phyloP scores from a whole-genome alignment of 2,329 filamentous ascomycete genomes.

The Pseudogymnoascus sp. region DNA sequence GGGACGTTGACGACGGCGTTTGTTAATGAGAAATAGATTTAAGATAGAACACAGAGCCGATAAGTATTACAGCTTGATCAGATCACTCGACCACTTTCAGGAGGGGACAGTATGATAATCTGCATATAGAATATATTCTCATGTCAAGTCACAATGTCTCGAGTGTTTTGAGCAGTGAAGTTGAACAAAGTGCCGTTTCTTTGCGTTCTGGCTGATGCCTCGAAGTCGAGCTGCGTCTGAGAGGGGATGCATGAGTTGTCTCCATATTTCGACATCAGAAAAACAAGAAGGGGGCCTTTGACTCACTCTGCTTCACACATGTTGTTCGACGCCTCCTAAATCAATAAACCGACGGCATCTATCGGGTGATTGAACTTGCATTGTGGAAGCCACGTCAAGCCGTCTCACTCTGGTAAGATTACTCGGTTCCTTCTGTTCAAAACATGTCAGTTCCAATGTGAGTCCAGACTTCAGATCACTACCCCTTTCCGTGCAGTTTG shows the following conservation, averaged over 20 bases:
- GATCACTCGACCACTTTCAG: not conserved
- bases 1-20: constrained; percentile 42
- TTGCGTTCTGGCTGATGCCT: not conserved
- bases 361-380: not conserved
- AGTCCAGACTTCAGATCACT: not conserved
- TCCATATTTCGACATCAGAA: not conserved
- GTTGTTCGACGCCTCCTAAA: not conserved
- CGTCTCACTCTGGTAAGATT: not conserved
- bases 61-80: constrained; percentile 13
- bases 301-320: not conserved
- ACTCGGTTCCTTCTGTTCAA: not conserved
- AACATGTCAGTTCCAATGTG: not conserved
- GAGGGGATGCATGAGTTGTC: not conserved
- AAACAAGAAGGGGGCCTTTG: not conserved
- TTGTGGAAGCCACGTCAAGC: not conserved
- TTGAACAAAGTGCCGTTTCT: not conserved
- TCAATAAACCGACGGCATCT: not conserved
- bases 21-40: constrained; percentile 22
- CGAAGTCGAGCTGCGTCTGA: not conserved
- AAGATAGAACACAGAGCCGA: not conserved
- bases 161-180: not conserved
- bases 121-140: not conserved
- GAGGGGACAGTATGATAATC: not conserved
- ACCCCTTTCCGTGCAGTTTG: not conserved
- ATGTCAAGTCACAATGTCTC: not conserved